phyloP scores from a whole-genome alignment of 371 early-diverging fungal species.

The Haplosporangium sp. region DNA sequence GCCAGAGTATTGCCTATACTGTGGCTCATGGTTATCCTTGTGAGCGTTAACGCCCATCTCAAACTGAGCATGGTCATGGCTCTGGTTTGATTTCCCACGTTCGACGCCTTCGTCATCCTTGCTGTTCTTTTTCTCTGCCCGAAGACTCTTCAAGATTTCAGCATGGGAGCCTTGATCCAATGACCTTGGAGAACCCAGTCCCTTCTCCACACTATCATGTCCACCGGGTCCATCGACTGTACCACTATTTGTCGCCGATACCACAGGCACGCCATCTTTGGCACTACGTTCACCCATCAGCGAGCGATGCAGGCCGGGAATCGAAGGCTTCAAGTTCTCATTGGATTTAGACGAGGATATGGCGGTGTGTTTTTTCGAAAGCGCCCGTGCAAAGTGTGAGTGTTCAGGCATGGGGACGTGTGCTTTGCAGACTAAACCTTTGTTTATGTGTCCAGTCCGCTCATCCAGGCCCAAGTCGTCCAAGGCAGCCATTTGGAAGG shows the following conservation, averaged over 20 bases:
- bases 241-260: neutral
- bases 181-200: conserved; percentile 24
- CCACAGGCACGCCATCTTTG: neutral
- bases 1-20: neutral
- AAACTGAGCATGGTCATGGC: no score
- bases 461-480: conserved; percentile 26
- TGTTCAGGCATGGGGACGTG: conserved; percentile 39
- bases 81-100: no score
- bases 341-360: conserved; percentile 9
- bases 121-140: neutral
- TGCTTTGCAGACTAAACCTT: conserved; percentile 48
- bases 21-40: neutral
- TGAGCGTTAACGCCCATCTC: no score
- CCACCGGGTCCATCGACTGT: neutral
- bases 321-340: conserved; percentile 13
- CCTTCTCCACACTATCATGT: neutral
- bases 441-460: conserved; percentile 17
- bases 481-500: conserved; percentile 43
- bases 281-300: conserved; percentile 32
- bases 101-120: neutral
- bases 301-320: conserved; percentile 36
- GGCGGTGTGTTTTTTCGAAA: conserved; percentile 26
- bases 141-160: conserved; percentile 3
- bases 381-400: conserved; percentile 16
- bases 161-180: conserved; percentile 40